Base-by-base conservation (phyloP, 2,329 filamentous ascomycete species). In the Alternaria panax region DNA sequence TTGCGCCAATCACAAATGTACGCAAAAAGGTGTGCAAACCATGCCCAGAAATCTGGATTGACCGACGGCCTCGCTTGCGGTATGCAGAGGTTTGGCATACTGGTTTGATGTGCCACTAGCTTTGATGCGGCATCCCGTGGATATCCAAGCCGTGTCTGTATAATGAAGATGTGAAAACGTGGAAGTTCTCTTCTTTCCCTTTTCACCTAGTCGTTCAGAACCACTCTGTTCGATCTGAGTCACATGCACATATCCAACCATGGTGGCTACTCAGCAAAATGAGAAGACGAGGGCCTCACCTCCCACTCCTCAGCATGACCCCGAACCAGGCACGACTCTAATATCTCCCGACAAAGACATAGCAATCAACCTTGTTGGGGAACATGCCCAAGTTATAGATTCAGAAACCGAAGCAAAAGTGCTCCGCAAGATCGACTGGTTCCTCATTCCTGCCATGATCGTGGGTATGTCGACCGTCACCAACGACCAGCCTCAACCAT, bases 371-470 rank as follows among this genome's bases (percentile, higher is more conserved):
- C 81, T 90, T 58, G 87, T 89, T 2, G 86, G 87, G 24, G 85
- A 88, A 59, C 79, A 83, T 64, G 78, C 79, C 4, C 83, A 84
- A 61, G 71, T 75, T 4, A 80, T 88, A 43, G 88, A 90, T 66
- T 83, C 85, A 0, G 79, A 74, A 0, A 75, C 87, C 0, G 84
- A 85, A 58, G 82, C 80, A 18, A 82, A 84, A 46, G 87, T 89
- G 8, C 76, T 90, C 24, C 80, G 86, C 47, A 91, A 90, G 78
- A 90, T 90, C 51, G 89, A 91, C 67, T 77, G 81, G 63, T 88
- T 88, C 62, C 76, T 91, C 45, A 89, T 91, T 32, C 89, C 89
- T 0, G 84, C 86, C 12, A 91, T 91, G 88, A 69, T 79, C 24
- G 59, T 78, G 24, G 77, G 77, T 78, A 68, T 14, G 69, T 47